Conservation (phyloP, 2,329 filamentous ascomycete genomes). For the Proliferodiscus dingleyae region DNA sequence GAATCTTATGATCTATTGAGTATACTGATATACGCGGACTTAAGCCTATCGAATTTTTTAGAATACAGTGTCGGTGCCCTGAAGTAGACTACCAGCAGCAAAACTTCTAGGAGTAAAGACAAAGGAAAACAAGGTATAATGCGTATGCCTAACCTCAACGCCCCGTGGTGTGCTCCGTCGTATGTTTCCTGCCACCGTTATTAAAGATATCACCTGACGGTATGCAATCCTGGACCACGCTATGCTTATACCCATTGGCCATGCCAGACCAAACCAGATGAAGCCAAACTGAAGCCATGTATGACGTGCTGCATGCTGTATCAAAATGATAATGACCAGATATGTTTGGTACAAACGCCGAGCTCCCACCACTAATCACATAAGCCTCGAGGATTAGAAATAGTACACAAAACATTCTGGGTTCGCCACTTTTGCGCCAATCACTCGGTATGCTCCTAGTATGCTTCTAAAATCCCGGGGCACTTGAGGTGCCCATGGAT, state of each 20-base stretch:
- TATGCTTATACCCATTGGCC: conserved; percentile 8
- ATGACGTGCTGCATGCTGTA: not conserved
- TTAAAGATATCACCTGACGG: not conserved
- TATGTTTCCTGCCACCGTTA: conserved; percentile 1
- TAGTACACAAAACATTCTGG: not conserved
- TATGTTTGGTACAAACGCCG: conserved; percentile 4
- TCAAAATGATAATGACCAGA: conserved; percentile 1
- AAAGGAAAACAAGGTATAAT: conserved; percentile 1
- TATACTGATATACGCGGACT: not conserved
- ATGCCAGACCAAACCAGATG: not conserved
- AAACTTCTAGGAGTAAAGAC: conserved; percentile 3
- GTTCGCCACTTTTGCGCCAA: not conserved
- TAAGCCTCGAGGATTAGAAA: not conserved
- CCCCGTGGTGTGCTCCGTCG: conserved; percentile 17
- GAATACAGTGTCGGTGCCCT: conserved; percentile 9
- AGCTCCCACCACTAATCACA: not conserved
- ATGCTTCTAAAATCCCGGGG: conserved; percentile 1
- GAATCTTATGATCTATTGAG: not conserved
- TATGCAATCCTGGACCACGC: conserved; percentile 9
- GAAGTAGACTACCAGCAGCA: conserved; percentile 11
- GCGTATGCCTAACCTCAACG: conserved; percentile 16
- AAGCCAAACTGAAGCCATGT: conserved; percentile 1
- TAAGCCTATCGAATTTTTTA: not conserved
- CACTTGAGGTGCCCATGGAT: conserved; percentile 7
- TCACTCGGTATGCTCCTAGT: not conserved